Conservation (phyloP, 768 basidiomycete genomes). For the Neoboletus magnificus region DNA sequence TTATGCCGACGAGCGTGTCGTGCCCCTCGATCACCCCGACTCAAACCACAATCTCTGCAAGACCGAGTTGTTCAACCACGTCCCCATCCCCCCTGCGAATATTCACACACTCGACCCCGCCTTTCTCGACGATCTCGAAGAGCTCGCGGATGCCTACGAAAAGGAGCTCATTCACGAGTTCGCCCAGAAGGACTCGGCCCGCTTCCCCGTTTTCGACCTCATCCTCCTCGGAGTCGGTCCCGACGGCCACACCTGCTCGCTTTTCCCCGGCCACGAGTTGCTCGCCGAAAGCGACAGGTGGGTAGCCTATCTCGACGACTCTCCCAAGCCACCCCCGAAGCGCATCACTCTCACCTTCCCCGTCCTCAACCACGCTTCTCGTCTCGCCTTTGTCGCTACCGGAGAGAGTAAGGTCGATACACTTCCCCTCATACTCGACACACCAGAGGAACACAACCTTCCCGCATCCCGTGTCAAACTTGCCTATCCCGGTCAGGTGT, state of each 20-base stretch:
- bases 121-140: slow-evolving; percentile 70
- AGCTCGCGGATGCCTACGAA: slow-evolving; percentile 79
- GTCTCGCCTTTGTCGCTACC: slow-evolving; percentile 85
- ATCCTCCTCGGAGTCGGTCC: slow-evolving; percentile 96
- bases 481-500: slow-evolving; percentile 75
- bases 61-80: slow-evolving; percentile 73
- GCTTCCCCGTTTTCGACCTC: slow-evolving; percentile 97
- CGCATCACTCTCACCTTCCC: slow-evolving; percentile 92
- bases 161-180: slow-evolving; percentile 85
- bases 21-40: slow-evolving; percentile 88
- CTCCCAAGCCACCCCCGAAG: slow-evolving; percentile 87
- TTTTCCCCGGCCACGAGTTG: slow-evolving; percentile 91
- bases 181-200: slow-evolving; percentile 87
- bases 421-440: slow-evolving; percentile 71
- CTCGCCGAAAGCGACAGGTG: slow-evolving; percentile 86
- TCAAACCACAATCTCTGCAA: slow-evolving; percentile 85
- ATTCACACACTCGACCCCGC: slow-evolving; percentile 79
- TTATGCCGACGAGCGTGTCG: slow-evolving; percentile 94
- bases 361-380: slow-evolving; percentile 84
- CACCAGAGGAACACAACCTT: slow-evolving; percentile 64
- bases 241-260: slow-evolving; percentile 96
- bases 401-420: slow-evolving; percentile 81
- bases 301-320: slow-evolving; percentile 92
- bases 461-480: slow-evolving; percentile 84
- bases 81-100: slow-evolving; percentile 70